Conservation (phyloP, 1,139 yeast species). For the Pneumocystis carinii region DNA sequence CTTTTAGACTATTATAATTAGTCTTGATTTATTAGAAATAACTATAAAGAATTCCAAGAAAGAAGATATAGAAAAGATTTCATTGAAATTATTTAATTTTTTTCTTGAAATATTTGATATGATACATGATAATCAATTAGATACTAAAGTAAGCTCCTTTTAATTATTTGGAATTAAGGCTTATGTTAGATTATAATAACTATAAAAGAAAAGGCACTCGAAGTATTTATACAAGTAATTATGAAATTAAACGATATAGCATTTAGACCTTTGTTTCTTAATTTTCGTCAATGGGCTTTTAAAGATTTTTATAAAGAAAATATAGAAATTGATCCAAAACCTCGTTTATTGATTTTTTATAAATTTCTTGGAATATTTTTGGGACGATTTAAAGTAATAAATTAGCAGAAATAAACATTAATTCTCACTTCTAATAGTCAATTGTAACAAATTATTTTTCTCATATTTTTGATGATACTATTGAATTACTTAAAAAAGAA, state of each 20-base stretch:
- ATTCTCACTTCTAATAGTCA: slow-evolving; percentile 32
- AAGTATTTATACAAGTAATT: slow-evolving; percentile 60
- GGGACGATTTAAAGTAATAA: slow-evolving; percentile 37
- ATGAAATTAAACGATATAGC: slow-evolving; percentile 86
- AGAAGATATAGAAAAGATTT: neutral
- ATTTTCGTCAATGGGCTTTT: slow-evolving; percentile 84
- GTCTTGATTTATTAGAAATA: neutral
- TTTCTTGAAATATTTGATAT: neutral
- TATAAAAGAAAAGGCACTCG: slow-evolving; percentile 35
- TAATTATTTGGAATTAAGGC: neutral
- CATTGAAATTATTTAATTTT: neutral
- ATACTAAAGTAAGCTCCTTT: neutral
- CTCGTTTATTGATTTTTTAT: slow-evolving; percentile 60
- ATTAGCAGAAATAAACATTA: neutral
- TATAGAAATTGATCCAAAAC: slow-evolving; percentile 33
- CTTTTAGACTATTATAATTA: neutral
- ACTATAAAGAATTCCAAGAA: neutral
- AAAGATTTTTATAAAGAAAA: slow-evolving; percentile 48
- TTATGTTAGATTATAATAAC: neutral
- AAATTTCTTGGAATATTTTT: slow-evolving; percentile 75
- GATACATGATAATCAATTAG: neutral
- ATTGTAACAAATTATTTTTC: slow-evolving; percentile 81
- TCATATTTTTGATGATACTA: slow-evolving; percentile 62
- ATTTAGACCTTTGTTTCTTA: slow-evolving; percentile 82
- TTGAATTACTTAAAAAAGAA: slow-evolving; percentile 33